phyloP scores from a whole-genome alignment of 495 filamentous ascomycete species.

The Neurospora sp. region DNA sequence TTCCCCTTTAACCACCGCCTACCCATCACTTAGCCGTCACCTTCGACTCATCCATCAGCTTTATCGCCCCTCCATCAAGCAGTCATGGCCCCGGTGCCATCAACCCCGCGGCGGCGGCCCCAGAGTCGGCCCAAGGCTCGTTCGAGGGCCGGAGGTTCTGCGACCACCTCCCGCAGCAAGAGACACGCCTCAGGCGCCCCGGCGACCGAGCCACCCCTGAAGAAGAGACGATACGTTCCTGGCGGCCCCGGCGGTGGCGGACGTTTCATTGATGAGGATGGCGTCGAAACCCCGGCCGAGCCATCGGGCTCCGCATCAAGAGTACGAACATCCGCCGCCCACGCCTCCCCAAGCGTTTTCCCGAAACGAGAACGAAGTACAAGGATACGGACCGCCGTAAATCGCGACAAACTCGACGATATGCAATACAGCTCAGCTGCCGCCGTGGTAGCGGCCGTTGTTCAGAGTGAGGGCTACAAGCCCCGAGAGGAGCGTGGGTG shows the following conservation, averaged over 20 bases:
- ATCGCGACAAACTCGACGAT: slow-evolving; percentile 36
- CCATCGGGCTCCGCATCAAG: slow-evolving; percentile 15
- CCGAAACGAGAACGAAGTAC: slow-evolving; percentile 44
- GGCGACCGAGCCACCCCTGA: slow-evolving; percentile 43
- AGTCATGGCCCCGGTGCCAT: slow-evolving; percentile 33
- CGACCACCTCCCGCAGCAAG: slow-evolving; percentile 33
- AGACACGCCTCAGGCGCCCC: slow-evolving; percentile 26
- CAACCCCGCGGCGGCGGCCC: slow-evolving; percentile 31
- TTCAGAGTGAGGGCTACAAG: slow-evolving; percentile 90
- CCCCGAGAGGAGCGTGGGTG: slow-evolving; percentile 91
- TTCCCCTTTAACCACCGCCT: slow-evolving; percentile 1
- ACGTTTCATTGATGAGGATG: slow-evolving; percentile 59
- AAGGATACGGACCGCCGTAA: slow-evolving; percentile 39
- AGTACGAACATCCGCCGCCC: slow-evolving; percentile 23
- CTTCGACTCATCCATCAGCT: slow-evolving; percentile 3
- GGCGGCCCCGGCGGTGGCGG: slow-evolving; percentile 74
- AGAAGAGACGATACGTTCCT: slow-evolving; percentile 55
- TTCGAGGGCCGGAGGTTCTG: slow-evolving; percentile 27
- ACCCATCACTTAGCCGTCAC: background rate
- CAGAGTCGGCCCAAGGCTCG: slow-evolving; percentile 34
- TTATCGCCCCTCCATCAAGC: background rate
- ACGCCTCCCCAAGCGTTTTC: slow-evolving; percentile 32
- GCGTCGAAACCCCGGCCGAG: slow-evolving; percentile 38
- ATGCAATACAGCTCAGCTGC: slow-evolving; percentile 68
- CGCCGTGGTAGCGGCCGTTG: slow-evolving; percentile 71